phyloP scores from a whole-genome alignment of 1,139 yeast species.

The Candida sp. region DNA sequence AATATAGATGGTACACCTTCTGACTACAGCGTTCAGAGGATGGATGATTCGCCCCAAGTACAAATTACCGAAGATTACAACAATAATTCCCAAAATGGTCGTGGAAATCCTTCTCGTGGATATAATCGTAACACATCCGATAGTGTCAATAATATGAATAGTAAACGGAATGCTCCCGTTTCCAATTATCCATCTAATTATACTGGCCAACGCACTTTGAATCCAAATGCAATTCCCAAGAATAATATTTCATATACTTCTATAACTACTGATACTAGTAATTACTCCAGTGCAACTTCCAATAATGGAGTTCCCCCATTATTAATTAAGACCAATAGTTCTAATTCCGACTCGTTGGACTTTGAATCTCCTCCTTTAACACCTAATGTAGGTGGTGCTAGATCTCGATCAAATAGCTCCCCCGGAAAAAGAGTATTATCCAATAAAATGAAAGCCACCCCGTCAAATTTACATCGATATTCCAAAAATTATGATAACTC shows the following conservation, averaged over 20 bases:
- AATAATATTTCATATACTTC: background rate
- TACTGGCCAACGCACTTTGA: background rate
- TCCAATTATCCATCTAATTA: background rate
- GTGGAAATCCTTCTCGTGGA: too few species aligned
- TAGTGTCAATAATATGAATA: too few species aligned
- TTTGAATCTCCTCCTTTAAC: background rate
- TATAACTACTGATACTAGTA: background rate
- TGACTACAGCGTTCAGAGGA: too few species aligned
- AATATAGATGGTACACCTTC: too few species aligned
- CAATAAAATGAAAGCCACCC: slow-evolving; percentile 31
- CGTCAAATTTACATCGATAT: slow-evolving; percentile 37
- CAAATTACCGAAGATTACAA: too few species aligned
- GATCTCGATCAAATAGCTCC: background rate
- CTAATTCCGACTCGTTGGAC: background rate
- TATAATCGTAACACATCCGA: too few species aligned
- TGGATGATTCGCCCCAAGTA: too few species aligned
- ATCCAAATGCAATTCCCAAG: background rate
- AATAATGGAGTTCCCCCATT: background rate
- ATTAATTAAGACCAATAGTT: background rate
- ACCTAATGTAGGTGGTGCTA: background rate
- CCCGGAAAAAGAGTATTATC: slow-evolving; percentile 18
- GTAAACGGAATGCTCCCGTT: too few species aligned
- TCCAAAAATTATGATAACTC: slow-evolving; percentile 16
- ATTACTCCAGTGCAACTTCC: background rate
- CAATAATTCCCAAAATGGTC: too few species aligned